Conservation (phyloP, 768 basidiomycete species). For the Kwoniella shandongensis region DNA sequence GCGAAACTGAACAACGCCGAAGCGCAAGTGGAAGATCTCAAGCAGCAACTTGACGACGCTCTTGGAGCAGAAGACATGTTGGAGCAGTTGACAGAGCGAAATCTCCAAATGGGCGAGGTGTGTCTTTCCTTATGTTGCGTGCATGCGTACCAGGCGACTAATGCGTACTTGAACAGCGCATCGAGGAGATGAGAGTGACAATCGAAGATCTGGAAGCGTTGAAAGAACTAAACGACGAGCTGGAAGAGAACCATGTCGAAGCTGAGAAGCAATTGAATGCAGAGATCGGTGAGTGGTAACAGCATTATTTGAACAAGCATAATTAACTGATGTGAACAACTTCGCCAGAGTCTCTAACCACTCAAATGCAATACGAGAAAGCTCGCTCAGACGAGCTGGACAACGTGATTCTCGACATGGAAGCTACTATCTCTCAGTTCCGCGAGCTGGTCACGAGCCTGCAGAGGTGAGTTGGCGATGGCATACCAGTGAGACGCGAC, state of each 20-base stretch:
- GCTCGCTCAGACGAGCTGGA: constrained; percentile 69
- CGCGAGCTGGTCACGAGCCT: constrained; percentile 82
- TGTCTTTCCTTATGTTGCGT: constrained; percentile 11
- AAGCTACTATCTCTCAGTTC: constrained; percentile 86
- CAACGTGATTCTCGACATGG: constrained; percentile 78
- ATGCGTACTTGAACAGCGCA: constrained; percentile 64
- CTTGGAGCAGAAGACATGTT: constrained; percentile 95
- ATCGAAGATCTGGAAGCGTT: constrained; percentile 96
- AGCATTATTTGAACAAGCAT: too few relatives aligned
- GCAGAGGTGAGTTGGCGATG: constrained; percentile 66
- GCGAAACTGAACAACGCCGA: constrained; percentile 86
- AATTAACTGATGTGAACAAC: too few relatives aligned
- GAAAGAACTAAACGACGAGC: constrained; percentile 92
- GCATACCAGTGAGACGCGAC: background rate
- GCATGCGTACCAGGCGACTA: background rate
- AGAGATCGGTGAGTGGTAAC: constrained; percentile 76
- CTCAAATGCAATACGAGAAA: constrained; percentile 66
- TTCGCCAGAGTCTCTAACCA: constrained; percentile 30
- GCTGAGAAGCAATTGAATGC: constrained; percentile 87
- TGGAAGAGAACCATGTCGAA: constrained; percentile 93
- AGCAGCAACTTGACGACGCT: constrained; percentile 90
- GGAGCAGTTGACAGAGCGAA: constrained; percentile 90
- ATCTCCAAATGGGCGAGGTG: constrained; percentile 86
- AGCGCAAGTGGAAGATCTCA: constrained; percentile 87
- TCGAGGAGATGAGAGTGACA: constrained; percentile 93